Evolutionary conservation across 108 stramenopile species (phyloP), one percentile per base, ranked within the genome.

Genomic region (Poteriospumella lacustris): DNA sequence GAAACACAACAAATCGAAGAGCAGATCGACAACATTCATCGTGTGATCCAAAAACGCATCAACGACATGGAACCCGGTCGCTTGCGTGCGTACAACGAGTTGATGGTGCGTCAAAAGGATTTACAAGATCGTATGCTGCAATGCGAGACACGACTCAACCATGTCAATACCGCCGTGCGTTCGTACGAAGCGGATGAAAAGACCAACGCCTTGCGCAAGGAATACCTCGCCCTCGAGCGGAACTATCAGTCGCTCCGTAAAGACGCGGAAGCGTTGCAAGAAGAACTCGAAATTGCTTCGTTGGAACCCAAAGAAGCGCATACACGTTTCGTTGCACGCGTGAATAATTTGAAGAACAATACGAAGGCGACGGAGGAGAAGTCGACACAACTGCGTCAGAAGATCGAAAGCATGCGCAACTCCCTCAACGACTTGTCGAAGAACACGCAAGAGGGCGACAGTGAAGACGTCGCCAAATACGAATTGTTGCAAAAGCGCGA

Each of bases 261-360:
- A 40, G 81, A 88, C 64, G 42, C 79, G 26, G 82, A 84, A 39
- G 59, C 44, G 1, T 75, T 87, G 0, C 78, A 76, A 68, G 79
- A 77, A 12, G 87, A 89, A 73, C 79, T 87, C 12, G 88, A 85
- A 42, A 82, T 85, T 40, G 81, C 83, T 40, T 68, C 68, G 29
- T 76, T 88, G 87, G 84, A 82, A 62, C 89, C 89, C 44, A 85
- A 87, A 59, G 85, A 82, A 26, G 84, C 84, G 2, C 86, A 82
- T 1, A 43, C 75, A 1, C 44, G 42, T 38, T 58, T 87, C n/a
- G 79, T 87, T 2, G 33, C 12, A 33, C 70, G 70, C 9, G 33
- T 73, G 38, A 73, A 73, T 42, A 33, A 73, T 19, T 56, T 29
- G 26, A 73, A 73, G 36, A 24, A 73, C 5, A 34, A 5, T 33